Conservation (phyloP, 345 rosid genomes). For the Linum usitatissimum region DNA sequence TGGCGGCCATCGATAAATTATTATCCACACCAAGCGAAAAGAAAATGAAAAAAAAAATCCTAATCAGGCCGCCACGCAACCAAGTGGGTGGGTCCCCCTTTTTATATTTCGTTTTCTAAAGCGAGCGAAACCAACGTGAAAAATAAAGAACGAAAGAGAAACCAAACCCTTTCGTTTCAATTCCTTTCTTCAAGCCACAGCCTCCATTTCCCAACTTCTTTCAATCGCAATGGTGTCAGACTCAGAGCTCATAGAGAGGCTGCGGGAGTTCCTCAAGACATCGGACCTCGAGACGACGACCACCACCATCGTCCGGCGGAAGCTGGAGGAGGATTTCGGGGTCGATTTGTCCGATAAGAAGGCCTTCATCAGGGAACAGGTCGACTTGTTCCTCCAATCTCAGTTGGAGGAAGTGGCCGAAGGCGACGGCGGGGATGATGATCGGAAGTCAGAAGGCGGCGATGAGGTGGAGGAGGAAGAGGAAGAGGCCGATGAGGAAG, state of each 20-base stretch:
- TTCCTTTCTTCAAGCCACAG: neutral
- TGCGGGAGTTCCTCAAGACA: conserved; percentile 26
- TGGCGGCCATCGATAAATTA: too few relatives aligned
- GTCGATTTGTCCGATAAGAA: conserved; percentile 37
- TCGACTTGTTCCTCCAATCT: conserved; percentile 31
- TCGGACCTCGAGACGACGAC: conserved; percentile 46
- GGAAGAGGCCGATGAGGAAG: conserved; percentile 20
- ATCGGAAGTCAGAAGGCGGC: conserved; percentile 12
- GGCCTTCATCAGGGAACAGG: conserved; percentile 37
- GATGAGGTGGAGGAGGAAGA: conserved; percentile 23
- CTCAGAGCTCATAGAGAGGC: conserved; percentile 29
- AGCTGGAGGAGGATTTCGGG: conserved; percentile 36
- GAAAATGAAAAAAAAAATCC: neutral
- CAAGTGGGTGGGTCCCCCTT: neutral
- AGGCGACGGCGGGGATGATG: conserved; percentile 13
- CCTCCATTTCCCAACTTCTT: neutral
- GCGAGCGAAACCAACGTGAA: neutral
- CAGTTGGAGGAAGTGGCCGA: conserved; percentile 18
- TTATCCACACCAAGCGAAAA: neutral
- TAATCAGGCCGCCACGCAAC: neutral
- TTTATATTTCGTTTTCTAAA: neutral
- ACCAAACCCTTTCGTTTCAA: neutral
- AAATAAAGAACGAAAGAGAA: neutral
- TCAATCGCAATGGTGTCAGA: conserved; percentile 30
- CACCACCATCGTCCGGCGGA: conserved; percentile 29